A percentile compares a stretch with the other conserved stretches of the same genome.
phyloP scores from a whole-genome alignment of 306 rosid genomes.

The Trifolium repens region DNA sequence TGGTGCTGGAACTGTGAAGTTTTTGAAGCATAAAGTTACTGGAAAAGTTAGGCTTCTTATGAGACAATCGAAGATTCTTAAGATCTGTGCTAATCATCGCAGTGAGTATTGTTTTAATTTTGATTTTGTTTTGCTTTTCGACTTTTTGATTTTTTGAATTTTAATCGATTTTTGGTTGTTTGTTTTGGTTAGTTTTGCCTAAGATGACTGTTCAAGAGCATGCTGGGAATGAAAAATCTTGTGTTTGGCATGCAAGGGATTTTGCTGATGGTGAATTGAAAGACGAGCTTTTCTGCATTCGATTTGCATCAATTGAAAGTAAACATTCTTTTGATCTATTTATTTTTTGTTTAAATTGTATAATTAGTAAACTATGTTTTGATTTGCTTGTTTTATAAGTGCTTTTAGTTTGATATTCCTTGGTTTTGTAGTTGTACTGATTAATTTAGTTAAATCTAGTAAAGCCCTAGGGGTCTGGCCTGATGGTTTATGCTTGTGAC shows the following conservation, averaged over 20 bases:
- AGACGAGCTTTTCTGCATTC: constrained; percentile 85
- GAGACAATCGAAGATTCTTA: constrained; percentile 89
- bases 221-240: constrained; percentile 86
- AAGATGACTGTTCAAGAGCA: constrained; percentile 85
- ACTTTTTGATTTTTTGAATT: neutral
- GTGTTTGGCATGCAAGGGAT: constrained; percentile 91
- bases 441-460: neutral
- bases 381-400: neutral
- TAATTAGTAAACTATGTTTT: neutral
- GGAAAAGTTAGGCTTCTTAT: constrained; percentile 83
- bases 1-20: constrained; percentile 84
- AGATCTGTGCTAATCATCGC: constrained; percentile 94
- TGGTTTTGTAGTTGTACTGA: neutral
- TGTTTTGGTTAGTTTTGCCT: constrained; percentile 41
- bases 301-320: constrained; percentile 88
- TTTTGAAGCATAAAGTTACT: constrained; percentile 69
- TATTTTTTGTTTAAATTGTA: neutral
- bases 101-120: constrained; percentile 41
- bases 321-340: constrained; percentile 36
- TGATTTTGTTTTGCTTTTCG: neutral
- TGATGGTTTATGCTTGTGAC: too few species aligned
- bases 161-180: neutral
- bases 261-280: constrained; percentile 89
- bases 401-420: neutral
- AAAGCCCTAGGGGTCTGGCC: too few species aligned